Conservation (phyloP, 2,329 filamentous ascomycete genomes). For the Leptosphaerulina australis region DNA sequence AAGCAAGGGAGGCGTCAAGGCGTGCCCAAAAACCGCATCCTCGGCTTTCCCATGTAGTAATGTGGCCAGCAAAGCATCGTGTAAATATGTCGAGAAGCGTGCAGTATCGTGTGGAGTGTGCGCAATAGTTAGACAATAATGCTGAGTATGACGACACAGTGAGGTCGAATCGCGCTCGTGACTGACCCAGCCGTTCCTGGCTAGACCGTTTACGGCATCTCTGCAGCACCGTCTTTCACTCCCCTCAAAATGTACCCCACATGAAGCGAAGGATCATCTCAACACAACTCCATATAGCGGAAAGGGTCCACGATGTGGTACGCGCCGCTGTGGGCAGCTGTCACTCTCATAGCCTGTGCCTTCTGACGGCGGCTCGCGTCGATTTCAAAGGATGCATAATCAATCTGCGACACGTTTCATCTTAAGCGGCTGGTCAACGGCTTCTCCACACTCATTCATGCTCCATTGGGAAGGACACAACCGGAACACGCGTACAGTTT, state of each 20-base stretch:
- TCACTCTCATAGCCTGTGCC: slow-evolving; percentile 11
- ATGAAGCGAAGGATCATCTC: slow-evolving; percentile 10
- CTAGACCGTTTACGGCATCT: slow-evolving; percentile 13
- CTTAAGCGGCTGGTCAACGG: slow-evolving; percentile 8
- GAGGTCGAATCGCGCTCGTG: slow-evolving; percentile 10
- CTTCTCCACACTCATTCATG: slow-evolving; percentile 13
- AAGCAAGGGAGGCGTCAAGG: slow-evolving; percentile 40
- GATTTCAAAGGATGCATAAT: slow-evolving; percentile 13
- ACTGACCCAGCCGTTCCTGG: slow-evolving; percentile 5
- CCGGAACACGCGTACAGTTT: not conserved
- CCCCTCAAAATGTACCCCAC: slow-evolving; percentile 10
- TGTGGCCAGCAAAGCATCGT: slow-evolving; percentile 28
- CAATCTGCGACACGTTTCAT: slow-evolving; percentile 19
- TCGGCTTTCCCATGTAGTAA: slow-evolving; percentile 23
- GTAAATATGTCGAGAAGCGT: slow-evolving; percentile 10
- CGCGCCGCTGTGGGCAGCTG: slow-evolving; percentile 10
- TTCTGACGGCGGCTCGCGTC: slow-evolving; percentile 11
- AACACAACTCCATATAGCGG: slow-evolving; percentile 7
- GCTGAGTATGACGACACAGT: slow-evolving; percentile 25
- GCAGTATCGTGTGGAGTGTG: slow-evolving; percentile 4
- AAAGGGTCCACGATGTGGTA: slow-evolving; percentile 4
- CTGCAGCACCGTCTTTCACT: slow-evolving; percentile 3
- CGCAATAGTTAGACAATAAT: too few relatives aligned
- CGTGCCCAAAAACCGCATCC: slow-evolving; percentile 32
- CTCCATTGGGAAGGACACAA: slow-evolving; percentile 15